These are phyloP conservation scores for Liquidambar formosana DNA, from an alignment of 164 flowering plant species.

Conservation along the genomic window DNA sequence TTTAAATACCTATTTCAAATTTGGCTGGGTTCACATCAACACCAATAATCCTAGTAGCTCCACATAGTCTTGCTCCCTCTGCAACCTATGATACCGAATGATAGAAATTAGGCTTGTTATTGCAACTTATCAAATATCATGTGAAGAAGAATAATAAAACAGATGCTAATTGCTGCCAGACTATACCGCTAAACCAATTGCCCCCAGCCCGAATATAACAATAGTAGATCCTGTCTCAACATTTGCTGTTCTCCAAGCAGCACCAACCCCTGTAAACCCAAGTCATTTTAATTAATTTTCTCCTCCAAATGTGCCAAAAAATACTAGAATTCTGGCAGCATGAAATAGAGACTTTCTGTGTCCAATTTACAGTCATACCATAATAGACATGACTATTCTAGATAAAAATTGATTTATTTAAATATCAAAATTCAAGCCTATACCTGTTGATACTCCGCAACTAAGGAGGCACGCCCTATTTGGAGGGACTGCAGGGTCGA, in stretches of 20 bases:
- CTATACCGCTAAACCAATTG: slow-evolving; percentile 65
- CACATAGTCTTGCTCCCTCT: slow-evolving; percentile 62
- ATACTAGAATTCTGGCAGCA: too few relatives aligned
- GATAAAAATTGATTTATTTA: not conserved
- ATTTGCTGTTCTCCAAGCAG: slow-evolving; percentile 63
- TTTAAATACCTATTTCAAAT: slow-evolving; percentile 45
- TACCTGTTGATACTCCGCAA: slow-evolving; percentile 79
- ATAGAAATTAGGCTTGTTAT: not conserved
- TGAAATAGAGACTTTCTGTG: too few relatives aligned
- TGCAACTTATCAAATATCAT: not conserved
- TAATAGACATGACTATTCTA: too few relatives aligned
- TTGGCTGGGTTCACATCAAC: slow-evolving; percentile 53
- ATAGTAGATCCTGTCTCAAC: slow-evolving; percentile 69
- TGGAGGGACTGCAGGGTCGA: slow-evolving; percentile 55
- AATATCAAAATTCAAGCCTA: not conserved
- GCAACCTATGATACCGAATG: slow-evolving; percentile 44
- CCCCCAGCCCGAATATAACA: slow-evolving; percentile 64
- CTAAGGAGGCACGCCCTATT: slow-evolving; percentile 63
- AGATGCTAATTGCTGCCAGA: not conserved
- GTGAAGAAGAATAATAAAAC: not conserved
- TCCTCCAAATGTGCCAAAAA: not conserved
- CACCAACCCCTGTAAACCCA: slow-evolving; percentile 50
- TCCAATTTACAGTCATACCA: too few relatives aligned
- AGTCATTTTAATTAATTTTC: not conserved
- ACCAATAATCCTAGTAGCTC: slow-evolving; percentile 58